Conservation (phyloP, 164 flowering plant genomes). For the Nymphaea colorata region DNA sequence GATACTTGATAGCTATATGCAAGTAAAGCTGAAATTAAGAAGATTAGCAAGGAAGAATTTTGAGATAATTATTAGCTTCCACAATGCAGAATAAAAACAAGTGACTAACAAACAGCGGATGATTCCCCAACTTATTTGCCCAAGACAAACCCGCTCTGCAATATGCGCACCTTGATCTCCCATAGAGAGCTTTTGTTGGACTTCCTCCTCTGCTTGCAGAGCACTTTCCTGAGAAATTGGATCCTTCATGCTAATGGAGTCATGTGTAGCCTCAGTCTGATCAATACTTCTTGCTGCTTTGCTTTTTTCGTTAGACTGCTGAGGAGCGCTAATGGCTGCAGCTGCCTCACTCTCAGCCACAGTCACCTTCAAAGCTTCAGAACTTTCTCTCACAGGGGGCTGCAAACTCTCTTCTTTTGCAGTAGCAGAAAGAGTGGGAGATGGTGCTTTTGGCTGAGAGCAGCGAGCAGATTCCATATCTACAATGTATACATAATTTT, state of each 20-base stretch:
- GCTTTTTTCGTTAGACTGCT: slow-evolving; percentile 22
- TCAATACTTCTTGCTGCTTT: slow-evolving; percentile 24
- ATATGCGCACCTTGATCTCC: slow-evolving; percentile 57
- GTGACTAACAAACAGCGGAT: no score
- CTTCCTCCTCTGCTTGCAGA: slow-evolving; percentile 68
- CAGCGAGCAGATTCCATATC: slow-evolving; percentile 79
- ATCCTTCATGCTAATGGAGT: slow-evolving; percentile 47
- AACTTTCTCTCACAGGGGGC: slow-evolving; percentile 19
- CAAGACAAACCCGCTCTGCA: neutral
- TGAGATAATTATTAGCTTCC: no score
- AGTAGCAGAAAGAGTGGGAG: slow-evolving; percentile 62
- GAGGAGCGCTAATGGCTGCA: slow-evolving; percentile 16
- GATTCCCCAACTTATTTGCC: neutral
- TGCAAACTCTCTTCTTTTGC: slow-evolving; percentile 44
- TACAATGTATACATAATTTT: slow-evolving; percentile 7
- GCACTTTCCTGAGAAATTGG: slow-evolving; percentile 72
- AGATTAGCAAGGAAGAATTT: no score
- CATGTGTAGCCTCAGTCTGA: slow-evolving; percentile 63
- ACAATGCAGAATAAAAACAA: no score
- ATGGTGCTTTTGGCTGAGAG: slow-evolving; percentile 44
- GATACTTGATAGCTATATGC: no score
- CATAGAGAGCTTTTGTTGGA: slow-evolving; percentile 64
- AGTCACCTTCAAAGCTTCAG: slow-evolving; percentile 19
- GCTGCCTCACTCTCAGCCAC: slow-evolving; percentile 19
- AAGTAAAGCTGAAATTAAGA: no score